Evolutionary conservation across 2,329 filamentous ascomycete species (phyloP), one percentile per base, ranked within the genome.

Genomic region (Aulographum hederae): DNA sequence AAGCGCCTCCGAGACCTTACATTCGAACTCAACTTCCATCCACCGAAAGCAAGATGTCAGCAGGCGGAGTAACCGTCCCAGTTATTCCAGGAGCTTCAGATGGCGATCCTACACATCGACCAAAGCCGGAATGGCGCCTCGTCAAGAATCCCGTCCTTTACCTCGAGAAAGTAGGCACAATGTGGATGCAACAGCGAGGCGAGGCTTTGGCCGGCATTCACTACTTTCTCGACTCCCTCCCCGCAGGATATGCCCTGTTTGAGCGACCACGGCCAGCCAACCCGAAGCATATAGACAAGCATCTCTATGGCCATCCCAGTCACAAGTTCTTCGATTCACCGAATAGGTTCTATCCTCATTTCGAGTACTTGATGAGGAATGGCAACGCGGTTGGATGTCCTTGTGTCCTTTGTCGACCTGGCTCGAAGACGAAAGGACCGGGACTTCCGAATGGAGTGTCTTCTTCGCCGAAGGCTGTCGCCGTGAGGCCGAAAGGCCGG

Each of bases 271-370:
- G 67, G n/a, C 42, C 42, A 2, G 52, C 41, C 3, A 47, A 53
- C 43, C 30, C 27, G 23, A 41, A 38, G 14, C 46, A 66, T 44
- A 41, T 58, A 6, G 69, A 73, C 43, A 58, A 60, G 31, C 70
- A 65, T 34, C 48, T 73, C 1, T 73, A 57, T 34, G 70, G 70
- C 0, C 67, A 74, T 43, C 67, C 65, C 0, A 46, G 48, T 5
- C 57, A 58, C 5, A 50, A 51, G 30, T 50, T 46, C 12, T 73
- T 65, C 34, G 58, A 68, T 28, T 73, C 69, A 0, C 56, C 61
- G 0, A 56, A 57, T 14, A 50, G 60, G 3, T 71, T 71, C 39
- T 67, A 58, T 30, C 60, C 61, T 0, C 70, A 75, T 37, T 73
- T 74, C 43, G 49, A 58, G 31, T 57, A 61, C 43, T 43, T 73